These are phyloP conservation scores for Penicillium simplicissimum DNA, from an alignment of 495 filamentous ascomycete species.

Conservation along the genomic window DNA sequence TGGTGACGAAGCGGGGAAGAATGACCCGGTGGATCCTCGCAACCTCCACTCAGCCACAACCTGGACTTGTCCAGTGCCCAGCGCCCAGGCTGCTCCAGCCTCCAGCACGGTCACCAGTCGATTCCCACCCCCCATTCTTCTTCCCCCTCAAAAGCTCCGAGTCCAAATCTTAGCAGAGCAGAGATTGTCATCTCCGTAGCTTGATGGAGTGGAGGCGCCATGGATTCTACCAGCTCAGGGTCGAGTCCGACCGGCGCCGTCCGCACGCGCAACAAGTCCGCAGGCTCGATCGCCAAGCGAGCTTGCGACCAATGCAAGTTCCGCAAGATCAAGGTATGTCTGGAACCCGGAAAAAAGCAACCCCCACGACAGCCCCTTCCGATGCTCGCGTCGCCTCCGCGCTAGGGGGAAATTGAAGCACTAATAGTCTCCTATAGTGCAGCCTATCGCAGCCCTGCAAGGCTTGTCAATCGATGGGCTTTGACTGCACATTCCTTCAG, in stretches of 20 bases:
- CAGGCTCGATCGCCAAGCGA: slow-evolving; percentile 34
- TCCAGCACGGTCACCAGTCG: too few species aligned
- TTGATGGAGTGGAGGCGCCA: slow-evolving; percentile 24
- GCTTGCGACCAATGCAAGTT: slow-evolving; percentile 49
- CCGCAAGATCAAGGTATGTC: slow-evolving; percentile 44
- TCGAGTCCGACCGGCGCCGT: slow-evolving; percentile 29
- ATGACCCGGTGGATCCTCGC: not conserved
- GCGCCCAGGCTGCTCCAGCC: not conserved
- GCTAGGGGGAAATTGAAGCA: slow-evolving; percentile 2
- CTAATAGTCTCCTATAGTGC: slow-evolving; percentile 33
- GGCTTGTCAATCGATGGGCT: slow-evolving; percentile 41
- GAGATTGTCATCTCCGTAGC: not conserved
- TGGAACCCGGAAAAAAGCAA: not conserved
- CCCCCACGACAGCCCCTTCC: not conserved
- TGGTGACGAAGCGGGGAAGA: not conserved
- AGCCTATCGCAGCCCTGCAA: slow-evolving; percentile 44
- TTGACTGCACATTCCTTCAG: slow-evolving; percentile 48
- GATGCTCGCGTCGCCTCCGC: too few species aligned
- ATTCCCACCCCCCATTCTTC: not conserved
- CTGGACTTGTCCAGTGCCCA: not conserved
- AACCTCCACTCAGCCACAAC: not conserved
- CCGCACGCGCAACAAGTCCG: slow-evolving; percentile 31
- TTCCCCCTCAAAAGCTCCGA: not conserved
- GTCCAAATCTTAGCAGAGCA: not conserved
- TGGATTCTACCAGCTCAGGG: slow-evolving; percentile 26